Conservation (phyloP, 305 asterid species). For the Fraxinus dipetala region DNA sequence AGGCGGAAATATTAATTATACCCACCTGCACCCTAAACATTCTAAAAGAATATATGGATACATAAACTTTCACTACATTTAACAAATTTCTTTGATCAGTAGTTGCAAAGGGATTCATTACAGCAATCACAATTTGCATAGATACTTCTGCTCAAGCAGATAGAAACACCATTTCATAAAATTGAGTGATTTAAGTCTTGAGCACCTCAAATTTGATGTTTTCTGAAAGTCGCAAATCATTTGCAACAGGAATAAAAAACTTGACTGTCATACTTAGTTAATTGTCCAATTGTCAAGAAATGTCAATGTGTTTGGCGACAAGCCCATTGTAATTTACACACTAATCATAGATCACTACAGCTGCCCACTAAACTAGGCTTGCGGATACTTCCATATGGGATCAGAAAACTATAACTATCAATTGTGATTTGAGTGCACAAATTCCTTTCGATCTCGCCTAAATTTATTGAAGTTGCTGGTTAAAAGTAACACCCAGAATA, state of each 20-base stretch:
- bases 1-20: neutral
- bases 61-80: neutral
- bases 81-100: neutral
- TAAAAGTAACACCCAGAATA: neutral
- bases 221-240: neutral
- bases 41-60: neutral
- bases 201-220: neutral
- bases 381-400: neutral
- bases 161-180: neutral
- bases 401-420: neutral
- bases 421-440: neutral
- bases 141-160: neutral
- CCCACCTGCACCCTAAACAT: neutral
- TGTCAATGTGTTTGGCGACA: neutral
- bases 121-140: neutral
- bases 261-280: neutral
- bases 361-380: neutral
- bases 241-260: neutral
- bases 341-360: neutral
- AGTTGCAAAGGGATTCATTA: neutral
- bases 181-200: neutral
- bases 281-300: neutral
- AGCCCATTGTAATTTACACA: neutral
- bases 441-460: neutral
- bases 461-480: neutral